Conservation (phyloP, 306 rosid species). For the Malus asiatica region DNA sequence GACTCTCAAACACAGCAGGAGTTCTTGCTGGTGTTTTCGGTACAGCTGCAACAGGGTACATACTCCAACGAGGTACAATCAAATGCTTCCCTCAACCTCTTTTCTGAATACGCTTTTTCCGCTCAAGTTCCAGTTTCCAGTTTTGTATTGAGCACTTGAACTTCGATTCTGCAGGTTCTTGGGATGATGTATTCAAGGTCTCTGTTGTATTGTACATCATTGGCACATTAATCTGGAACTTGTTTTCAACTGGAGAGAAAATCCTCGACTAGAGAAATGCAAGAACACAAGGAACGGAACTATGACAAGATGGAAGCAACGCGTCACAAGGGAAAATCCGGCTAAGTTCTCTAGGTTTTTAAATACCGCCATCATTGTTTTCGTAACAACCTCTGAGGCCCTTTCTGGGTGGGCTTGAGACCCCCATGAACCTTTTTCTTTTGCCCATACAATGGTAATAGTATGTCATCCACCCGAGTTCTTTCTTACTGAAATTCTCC, state of each 20-base stretch:
- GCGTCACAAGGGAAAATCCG: conserved; percentile 13
- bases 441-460: background rate
- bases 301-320: conserved; percentile 18
- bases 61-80: conserved; percentile 70
- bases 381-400: conserved; percentile 30
- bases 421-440: conserved; percentile 15
- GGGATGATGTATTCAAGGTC: conserved; percentile 93
- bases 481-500: background rate
- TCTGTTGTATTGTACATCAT: conserved; percentile 64
- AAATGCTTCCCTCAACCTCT: background rate
- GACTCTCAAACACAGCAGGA: conserved; percentile 91
- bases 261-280: conserved; percentile 44
- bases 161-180: conserved; percentile 53
- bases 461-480: background rate
- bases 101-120: conserved; percentile 3
- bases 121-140: background rate
- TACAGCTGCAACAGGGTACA: conserved; percentile 92
- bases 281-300: conserved; percentile 3
- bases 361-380: conserved; percentile 17
- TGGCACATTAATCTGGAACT: conserved; percentile 80
- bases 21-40: conserved; percentile 96
- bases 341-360: background rate
- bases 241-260: conserved; percentile 86
- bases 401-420: conserved; percentile 27
- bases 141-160: background rate